These are phyloP conservation scores for Hyparrhenia diplandra DNA, from an alignment of 176 grass and related monocot species.

Conservation along the genomic window DNA sequence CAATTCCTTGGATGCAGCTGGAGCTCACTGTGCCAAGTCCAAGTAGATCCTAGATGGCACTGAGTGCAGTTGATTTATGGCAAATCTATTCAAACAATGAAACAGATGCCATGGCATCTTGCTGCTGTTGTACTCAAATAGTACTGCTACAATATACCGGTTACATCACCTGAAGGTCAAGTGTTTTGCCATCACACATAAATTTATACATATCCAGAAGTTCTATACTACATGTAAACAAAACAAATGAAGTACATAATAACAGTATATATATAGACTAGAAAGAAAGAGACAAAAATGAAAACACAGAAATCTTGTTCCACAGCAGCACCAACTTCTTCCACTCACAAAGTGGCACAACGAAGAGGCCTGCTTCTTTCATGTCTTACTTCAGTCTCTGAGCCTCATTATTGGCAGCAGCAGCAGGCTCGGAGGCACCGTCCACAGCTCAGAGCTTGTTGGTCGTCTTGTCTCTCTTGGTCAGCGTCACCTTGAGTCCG, in stretches of 20 bases:
- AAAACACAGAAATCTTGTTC: background rate
- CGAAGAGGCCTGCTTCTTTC: background rate
- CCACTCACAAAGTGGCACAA: background rate
- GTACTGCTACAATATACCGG: slow-evolving; percentile 1
- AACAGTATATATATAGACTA: background rate
- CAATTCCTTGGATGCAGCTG: background rate
- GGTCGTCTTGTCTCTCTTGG: slow-evolving; percentile 51
- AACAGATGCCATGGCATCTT: background rate
- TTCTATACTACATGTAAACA: slow-evolving; percentile 28
- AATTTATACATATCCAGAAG: slow-evolving; percentile 1
- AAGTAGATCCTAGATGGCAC: background rate
- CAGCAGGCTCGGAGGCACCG: background rate
- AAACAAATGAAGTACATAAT: slow-evolving; percentile 25
- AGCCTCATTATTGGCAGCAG: background rate
- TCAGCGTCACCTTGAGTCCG: slow-evolving; percentile 73
- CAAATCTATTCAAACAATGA: slow-evolving; percentile 7
- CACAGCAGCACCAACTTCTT: background rate
- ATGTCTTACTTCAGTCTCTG: background rate
- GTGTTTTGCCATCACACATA: slow-evolving; percentile 19
- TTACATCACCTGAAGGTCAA: slow-evolving; percentile 21
- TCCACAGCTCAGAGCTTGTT: slow-evolving; percentile 18
- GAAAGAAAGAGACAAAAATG: background rate
- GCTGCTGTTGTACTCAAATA: background rate
- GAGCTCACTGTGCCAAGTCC: background rate
- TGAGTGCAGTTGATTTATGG: background rate